Conservation (phyloP, 2,329 filamentous ascomycete genomes). For the Fusarium haematococcum region DNA sequence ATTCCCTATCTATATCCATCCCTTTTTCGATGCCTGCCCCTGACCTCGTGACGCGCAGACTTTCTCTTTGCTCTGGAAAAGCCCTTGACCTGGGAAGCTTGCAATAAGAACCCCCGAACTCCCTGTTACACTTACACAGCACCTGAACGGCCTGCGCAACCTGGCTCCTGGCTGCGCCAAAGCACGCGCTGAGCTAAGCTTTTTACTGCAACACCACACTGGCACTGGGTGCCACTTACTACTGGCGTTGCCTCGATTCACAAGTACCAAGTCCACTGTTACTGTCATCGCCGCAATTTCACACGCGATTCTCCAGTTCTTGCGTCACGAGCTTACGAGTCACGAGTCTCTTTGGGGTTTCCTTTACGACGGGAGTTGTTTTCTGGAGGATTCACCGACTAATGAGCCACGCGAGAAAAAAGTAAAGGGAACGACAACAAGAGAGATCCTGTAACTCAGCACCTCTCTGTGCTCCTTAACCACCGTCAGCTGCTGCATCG, state of each 20-base stretch:
- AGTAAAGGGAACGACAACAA: conserved; percentile 22
- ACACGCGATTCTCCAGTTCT: conserved; percentile 30
- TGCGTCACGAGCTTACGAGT: conserved; percentile 42
- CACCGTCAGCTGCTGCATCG: conserved; percentile 28
- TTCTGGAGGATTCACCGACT: conserved; percentile 7
- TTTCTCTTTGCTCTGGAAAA: conserved; percentile 28
- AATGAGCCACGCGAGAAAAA: conserved; percentile 19
- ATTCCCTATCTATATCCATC: conserved; percentile 24
- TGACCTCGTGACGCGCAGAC: conserved; percentile 40
- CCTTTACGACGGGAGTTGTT: conserved; percentile 21
- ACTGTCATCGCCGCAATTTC: conserved; percentile 29
- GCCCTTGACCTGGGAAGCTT: conserved; percentile 25
- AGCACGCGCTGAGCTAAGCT: conserved; percentile 39
- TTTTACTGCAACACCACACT: conserved; percentile 27
- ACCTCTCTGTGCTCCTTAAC: conserved; percentile 12
- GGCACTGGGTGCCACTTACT: conserved; percentile 21
- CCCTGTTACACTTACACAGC: conserved; percentile 45
- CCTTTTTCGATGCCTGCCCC: conserved; percentile 23
- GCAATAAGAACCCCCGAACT: conserved; percentile 23
- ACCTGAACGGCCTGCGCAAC: conserved; percentile 30
- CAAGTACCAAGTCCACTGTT: conserved; percentile 33
- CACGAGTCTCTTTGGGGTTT: conserved; percentile 26
- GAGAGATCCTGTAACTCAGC: conserved; percentile 20
- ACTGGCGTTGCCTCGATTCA: conserved; percentile 32
- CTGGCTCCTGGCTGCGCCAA: conserved; percentile 19